Base-by-base conservation (phyloP, 2,329 filamentous ascomycete genomes). In the Fusarium keratoplasticum region DNA sequence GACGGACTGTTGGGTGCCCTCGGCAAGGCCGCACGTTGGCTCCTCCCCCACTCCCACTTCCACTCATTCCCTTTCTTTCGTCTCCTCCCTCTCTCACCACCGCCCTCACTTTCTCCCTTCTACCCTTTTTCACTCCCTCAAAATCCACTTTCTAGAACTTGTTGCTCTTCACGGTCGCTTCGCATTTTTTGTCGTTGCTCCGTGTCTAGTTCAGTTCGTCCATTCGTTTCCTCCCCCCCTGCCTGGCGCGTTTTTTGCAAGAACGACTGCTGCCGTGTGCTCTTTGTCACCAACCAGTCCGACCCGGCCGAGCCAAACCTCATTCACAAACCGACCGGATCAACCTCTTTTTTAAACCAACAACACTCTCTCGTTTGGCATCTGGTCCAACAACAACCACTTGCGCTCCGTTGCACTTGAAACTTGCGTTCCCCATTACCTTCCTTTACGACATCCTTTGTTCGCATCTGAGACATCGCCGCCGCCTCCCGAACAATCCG, bases 171-270 rank as follows among this genome's bases (percentile, higher is more conserved):
- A 69, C 70, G 69, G 71, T 14, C 50, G 71, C 76, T 74, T 78
- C 75, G 57, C 35, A 36, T 71, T 68, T 64, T 52, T 67, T 33
- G 67, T 52, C 62, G 71, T 71, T 55, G 72, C 64, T 25, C 67
- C 64, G 69, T 75, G 75, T 68, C 55, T 61, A 68, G 70, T 70
- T 71, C 76, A 67, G 74, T 77, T 79, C 70, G 78, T 79, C 78
- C 78, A 74, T 79, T 79, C 78, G 64, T 79, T 79, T 77, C 64
- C 59, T 54, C 36, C n/a, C 36, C 42, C 42, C 59, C 59, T 65
- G 67, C 68, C 66, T 61, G 73, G 73, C 67, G 77, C 67, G 73
- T 73, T 75, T 75, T 75, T 76, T 76, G 72, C 58, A 76, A 25
- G 42, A 27, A 47, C 42, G 62, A 71, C 71, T 67, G 72, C 64